Percentiles rank a stretch among this genome's conserved stretches.
phyloP scores from a whole-genome alignment of 306 rosid genomes.

The Vigna unguiculata region DNA sequence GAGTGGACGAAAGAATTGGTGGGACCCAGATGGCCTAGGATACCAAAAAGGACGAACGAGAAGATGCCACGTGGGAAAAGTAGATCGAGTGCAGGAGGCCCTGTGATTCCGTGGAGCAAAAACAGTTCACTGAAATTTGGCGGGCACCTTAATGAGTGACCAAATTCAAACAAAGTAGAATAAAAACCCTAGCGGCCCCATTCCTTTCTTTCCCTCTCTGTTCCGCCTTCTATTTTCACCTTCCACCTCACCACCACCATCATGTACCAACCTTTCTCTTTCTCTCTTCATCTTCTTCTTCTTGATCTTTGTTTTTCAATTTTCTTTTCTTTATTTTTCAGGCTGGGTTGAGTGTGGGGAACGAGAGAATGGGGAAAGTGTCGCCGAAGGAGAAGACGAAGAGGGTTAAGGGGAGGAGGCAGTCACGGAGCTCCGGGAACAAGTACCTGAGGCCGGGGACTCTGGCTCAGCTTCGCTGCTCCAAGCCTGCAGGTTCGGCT shows the following conservation, averaged over 20 bases:
- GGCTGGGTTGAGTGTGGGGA: slow-evolving; percentile 3
- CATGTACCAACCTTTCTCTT: not conserved
- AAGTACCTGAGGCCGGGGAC: slow-evolving; percentile 86
- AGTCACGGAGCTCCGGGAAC: slow-evolving; percentile 55
- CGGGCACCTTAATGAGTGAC: slow-evolving; percentile 64
- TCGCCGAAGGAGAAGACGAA: slow-evolving; percentile 60
- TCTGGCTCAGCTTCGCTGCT: slow-evolving; percentile 81
- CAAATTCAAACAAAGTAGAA: slow-evolving; percentile 64
- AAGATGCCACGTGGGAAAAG: not conserved
- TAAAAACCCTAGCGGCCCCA: slow-evolving; percentile 64
- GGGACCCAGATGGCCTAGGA: slow-evolving; percentile 32
- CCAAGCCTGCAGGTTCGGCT: slow-evolving; percentile 42
- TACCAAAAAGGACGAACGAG: not conserved
- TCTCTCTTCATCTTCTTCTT: not conserved
- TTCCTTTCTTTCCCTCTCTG: slow-evolving; percentile 10
- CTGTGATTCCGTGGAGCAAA: slow-evolving; percentile 19
- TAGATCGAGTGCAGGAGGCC: slow-evolving; percentile 35
- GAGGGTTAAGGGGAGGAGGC: slow-evolving; percentile 61
- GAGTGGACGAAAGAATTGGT: not conserved
- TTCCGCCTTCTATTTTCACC: not conserved
- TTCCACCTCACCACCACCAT: not conserved
- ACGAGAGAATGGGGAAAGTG: slow-evolving; percentile 65
- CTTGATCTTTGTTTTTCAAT: not conserved
- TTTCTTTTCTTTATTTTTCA: not conserved
- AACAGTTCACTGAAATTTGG: slow-evolving; percentile 61